Percentiles rank a stretch among this genome's conserved stretches.
These are phyloP conservation scores for Penicillium odoratum DNA, from an alignment of 495 filamentous ascomycete species.

Conservation along the genomic window DNA sequence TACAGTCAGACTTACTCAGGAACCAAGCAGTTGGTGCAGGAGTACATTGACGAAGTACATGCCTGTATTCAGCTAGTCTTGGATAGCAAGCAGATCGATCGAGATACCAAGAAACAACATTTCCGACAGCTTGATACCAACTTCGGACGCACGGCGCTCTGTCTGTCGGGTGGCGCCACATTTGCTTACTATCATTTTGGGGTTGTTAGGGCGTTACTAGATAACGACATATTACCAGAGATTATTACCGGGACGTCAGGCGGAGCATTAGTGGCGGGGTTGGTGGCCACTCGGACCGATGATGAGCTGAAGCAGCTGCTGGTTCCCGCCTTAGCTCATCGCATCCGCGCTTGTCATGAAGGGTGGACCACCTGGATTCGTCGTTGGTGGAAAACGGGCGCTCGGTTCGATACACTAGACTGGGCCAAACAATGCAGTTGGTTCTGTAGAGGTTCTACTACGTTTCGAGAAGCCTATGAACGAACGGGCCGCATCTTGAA, in stretches of 20 bases:
- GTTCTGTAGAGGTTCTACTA: constrained; percentile 87
- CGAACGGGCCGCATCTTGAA: constrained; percentile 93
- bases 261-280: constrained; percentile 84
- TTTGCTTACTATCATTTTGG: constrained; percentile 98
- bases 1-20: constrained; percentile 97
- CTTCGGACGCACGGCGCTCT: constrained; percentile 88
- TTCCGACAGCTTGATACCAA: constrained; percentile 90
- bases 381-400: constrained; percentile 90
- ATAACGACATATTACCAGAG: constrained; percentile 81
- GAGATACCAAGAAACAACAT: constrained; percentile 74
- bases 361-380: constrained; percentile 69
- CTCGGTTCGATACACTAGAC: constrained; percentile 87
- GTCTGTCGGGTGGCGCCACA: constrained; percentile 88
- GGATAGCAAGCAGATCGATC: constrained; percentile 61
- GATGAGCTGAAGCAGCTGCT: constrained; percentile 83
- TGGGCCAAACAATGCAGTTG: constrained; percentile 87
- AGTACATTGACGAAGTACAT: constrained; percentile 76
- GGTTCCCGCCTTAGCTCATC: constrained; percentile 78
- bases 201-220: constrained; percentile 85
- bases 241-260: constrained; percentile 96
- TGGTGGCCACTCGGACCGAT: constrained; percentile 87
- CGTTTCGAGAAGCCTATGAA: constrained; percentile 93
- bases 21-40: constrained; percentile 88
- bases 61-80: constrained; percentile 65
- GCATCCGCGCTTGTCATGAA: constrained; percentile 85